Evolutionary conservation across 371 early-diverging fungal genomes (phyloP).

Genomic region (Massospora cicadina): DNA sequence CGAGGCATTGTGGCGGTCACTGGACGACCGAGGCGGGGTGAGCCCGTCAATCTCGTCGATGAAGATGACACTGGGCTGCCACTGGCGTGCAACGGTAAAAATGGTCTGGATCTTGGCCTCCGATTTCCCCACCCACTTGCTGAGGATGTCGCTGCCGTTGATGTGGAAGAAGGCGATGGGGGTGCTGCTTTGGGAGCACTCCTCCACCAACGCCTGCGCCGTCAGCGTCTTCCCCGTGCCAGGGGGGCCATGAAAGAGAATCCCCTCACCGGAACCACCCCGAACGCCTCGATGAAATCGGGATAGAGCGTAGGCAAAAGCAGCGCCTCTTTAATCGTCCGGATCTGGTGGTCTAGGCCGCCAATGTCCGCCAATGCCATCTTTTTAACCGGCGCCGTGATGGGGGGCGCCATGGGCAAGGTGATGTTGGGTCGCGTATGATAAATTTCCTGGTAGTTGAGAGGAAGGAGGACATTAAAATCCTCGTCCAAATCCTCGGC

Average conservation of each 20-base stretch:
- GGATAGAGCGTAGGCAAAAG: slow-evolving; percentile 57
- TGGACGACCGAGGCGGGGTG: slow-evolving; percentile 42
- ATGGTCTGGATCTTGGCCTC: slow-evolving; percentile 97
- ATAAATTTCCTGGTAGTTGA: not conserved
- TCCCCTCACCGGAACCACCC: slow-evolving; percentile 58
- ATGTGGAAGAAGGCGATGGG: slow-evolving; percentile 52
- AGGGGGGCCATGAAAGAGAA: slow-evolving; percentile 96
- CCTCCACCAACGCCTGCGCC: slow-evolving; percentile 95
- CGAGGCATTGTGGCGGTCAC: slow-evolving; percentile 38
- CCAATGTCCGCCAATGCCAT: slow-evolving; percentile 20
- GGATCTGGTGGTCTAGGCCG: slow-evolving; percentile 32
- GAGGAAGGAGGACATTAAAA: not conserved
- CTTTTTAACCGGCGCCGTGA: not conserved
- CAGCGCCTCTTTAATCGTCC: slow-evolving; percentile 51
- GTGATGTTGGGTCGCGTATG: not conserved
- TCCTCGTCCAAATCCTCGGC: not conserved
- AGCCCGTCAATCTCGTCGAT: slow-evolving; percentile 99
- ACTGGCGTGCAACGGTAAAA: slow-evolving; percentile 84
- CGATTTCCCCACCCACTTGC: slow-evolving; percentile 93
- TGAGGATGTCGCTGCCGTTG: slow-evolving; percentile 59
- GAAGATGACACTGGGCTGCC: slow-evolving; percentile 93
- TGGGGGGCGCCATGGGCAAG: not conserved
- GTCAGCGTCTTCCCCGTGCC: slow-evolving; percentile 99
- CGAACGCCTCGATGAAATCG: slow-evolving; percentile 35
- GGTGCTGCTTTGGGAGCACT: slow-evolving; percentile 23